Conservation (phyloP, 768 basidiomycete genomes). For the Trametes villosa region DNA sequence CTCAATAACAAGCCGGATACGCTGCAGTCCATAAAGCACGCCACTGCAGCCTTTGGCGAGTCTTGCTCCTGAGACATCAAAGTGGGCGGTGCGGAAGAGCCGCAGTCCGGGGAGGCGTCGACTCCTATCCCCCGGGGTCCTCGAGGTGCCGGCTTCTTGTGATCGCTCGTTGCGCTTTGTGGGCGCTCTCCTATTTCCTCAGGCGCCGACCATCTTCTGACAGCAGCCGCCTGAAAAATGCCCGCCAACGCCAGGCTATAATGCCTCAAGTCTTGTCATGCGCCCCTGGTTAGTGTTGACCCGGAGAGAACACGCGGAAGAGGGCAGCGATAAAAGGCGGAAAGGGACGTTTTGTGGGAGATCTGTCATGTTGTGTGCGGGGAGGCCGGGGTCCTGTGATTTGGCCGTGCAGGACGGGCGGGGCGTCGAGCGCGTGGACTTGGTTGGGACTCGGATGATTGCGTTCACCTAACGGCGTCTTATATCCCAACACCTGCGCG, state of each 20-base stretch:
- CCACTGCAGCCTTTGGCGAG: background rate
- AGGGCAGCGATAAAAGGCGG: background rate
- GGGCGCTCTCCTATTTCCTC: background rate
- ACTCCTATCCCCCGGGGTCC: background rate
- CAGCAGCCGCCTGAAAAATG: too few relatives aligned
- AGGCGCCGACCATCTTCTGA: background rate
- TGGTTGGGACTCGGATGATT: slow-evolving; percentile 6
- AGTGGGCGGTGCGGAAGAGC: background rate
- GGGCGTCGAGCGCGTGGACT: background rate
- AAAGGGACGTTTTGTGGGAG: background rate
- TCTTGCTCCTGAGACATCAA: background rate
- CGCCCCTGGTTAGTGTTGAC: background rate
- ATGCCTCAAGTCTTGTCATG: too few relatives aligned
- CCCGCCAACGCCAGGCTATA: too few relatives aligned
- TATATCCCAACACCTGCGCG: slow-evolving; percentile 7
- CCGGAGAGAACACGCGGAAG: background rate
- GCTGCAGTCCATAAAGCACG: too few relatives aligned
- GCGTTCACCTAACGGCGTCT: slow-evolving; percentile 11
- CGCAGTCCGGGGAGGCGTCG: background rate
- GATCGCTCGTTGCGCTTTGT: background rate
- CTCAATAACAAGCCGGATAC: too few relatives aligned
- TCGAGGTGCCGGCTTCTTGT: background rate
- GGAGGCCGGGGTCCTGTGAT: slow-evolving; percentile 6
- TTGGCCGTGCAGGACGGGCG: background rate
- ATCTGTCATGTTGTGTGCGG: slow-evolving; percentile 6